These are phyloP conservation scores for Ophiostoma quercus DNA, from an alignment of 2,329 filamentous ascomycete genomes.

Conservation along the genomic window DNA sequence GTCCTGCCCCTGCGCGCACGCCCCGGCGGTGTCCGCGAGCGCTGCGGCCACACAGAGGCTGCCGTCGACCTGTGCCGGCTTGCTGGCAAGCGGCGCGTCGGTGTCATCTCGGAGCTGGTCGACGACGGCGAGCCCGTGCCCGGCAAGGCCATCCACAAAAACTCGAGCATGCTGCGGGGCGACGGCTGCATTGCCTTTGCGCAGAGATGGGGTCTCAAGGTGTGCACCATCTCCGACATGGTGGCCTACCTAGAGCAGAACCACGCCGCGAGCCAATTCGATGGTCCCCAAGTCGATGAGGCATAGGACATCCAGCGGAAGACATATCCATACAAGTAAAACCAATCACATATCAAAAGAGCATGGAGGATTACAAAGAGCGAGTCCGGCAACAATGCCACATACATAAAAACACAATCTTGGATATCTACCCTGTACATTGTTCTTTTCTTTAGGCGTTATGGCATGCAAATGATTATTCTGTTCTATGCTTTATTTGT, in stretches of 20 bases:
- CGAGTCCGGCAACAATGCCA: background rate
- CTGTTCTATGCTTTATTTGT: background rate
- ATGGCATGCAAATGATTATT: background rate
- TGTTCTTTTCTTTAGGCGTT: background rate
- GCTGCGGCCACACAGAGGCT: slow-evolving; percentile 88
- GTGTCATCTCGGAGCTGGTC: slow-evolving; percentile 86
- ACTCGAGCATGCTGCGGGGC: slow-evolving; percentile 84
- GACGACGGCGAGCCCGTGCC: slow-evolving; percentile 71
- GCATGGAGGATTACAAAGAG: background rate
- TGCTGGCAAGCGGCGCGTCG: slow-evolving; percentile 70
- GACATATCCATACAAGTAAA: background rate
- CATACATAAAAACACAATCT: background rate
- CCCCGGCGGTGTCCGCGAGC: slow-evolving; percentile 71
- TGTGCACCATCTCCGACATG: slow-evolving; percentile 92
- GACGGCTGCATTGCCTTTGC: slow-evolving; percentile 88
- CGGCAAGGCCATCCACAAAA: slow-evolving; percentile 60
- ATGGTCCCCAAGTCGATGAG: slow-evolving; percentile 27
- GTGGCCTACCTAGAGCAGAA: slow-evolving; percentile 72
- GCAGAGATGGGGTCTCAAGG: slow-evolving; percentile 79
- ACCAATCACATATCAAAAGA: background rate
- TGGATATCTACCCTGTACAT: background rate
- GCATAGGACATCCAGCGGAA: background rate
- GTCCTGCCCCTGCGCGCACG: slow-evolving; percentile 78
- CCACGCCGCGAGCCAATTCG: slow-evolving; percentile 46
- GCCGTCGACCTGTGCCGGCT: slow-evolving; percentile 84